Percentiles rank a stretch among this genome's conserved stretches.
Evolutionary conservation across 345 rosid species (phyloP).

Genomic region (Aquilaria malaccensis): DNA sequence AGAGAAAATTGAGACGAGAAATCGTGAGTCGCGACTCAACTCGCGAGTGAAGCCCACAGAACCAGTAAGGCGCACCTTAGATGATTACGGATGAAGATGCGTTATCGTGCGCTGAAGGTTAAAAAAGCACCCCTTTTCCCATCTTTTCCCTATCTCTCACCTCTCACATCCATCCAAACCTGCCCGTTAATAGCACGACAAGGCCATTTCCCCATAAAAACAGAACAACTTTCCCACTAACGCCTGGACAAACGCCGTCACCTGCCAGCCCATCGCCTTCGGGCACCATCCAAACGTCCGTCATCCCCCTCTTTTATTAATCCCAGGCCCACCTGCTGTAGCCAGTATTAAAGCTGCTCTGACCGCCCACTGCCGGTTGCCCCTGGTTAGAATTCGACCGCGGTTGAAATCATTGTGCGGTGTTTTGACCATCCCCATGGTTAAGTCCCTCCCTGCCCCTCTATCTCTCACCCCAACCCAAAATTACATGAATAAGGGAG

Average conservation of each 20-base stretch:
- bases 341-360: slow-evolving; percentile 22
- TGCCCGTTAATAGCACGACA: slow-evolving; percentile 82
- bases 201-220: slow-evolving; percentile 54
- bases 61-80: slow-evolving; percentile 1
- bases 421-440: slow-evolving; percentile 12
- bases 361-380: slow-evolving; percentile 47
- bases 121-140: slow-evolving; percentile 21
- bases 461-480: slow-evolving; percentile 17
- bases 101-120: slow-evolving; percentile 22
- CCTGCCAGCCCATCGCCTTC: slow-evolving; percentile 21
- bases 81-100: background rate
- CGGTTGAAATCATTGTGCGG: slow-evolving; percentile 62
- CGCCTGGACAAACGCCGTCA: slow-evolving; percentile 47
- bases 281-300: slow-evolving; percentile 31
- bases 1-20: slow-evolving; percentile 15
- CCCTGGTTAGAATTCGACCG: slow-evolving; percentile 68
- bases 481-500: slow-evolving; percentile 10
- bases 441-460: slow-evolving; percentile 14
- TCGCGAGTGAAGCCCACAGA: background rate
- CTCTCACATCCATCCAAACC: slow-evolving; percentile 37
- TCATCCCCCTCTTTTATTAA: slow-evolving; percentile 35
- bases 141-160: background rate
- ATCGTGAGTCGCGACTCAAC: background rate
- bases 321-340: slow-evolving; percentile 23
- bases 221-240: slow-evolving; percentile 48